Base-by-base conservation (phyloP, 2,329 filamentous ascomycete genomes). In the Hymenoscyphus fructigenus region DNA sequence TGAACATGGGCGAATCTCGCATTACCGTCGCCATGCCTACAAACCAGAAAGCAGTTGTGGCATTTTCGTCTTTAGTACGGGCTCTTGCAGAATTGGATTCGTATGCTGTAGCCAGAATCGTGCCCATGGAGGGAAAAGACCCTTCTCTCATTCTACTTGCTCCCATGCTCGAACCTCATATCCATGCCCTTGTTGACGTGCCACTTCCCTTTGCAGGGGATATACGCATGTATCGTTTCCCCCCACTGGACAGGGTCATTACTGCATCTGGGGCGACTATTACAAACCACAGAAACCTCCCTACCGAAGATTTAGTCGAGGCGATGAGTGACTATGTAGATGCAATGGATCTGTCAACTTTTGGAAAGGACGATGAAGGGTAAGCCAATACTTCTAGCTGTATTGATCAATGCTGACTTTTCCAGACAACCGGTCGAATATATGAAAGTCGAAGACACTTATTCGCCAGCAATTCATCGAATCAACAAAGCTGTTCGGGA, bases 161-260 rank as follows among this genome's bases (percentile, higher is more conserved):
- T 5, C 95, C 95, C 2, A 85, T 87, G 23, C 88, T 97, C 65
- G 91, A 96, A 67, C 81, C 84, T 2, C 88, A 91, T 29, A 87
- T 91, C 69, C 93, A 97, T 76, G 94, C 91, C 71, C 82, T 99
- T 1, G 88, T 97, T 68, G 95, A 99, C 74, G 85, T 96, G 0
- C 92, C 95, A 41, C 82, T 98, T 5, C 95, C 95, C 0, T 99
- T 97, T 73, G 89, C 92, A 2, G 95, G 99, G 79, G 95, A 99
- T 74, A 83, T 97, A 58, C 87, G 95, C 41, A 84, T 84, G n/a
- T 98, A 97, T 76, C 90, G 88, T 65, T 99, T 99, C 70, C 93
- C 95, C 5, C 92, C 94, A 0, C 80, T 99, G 12, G 93, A 97
- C 75, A 90, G 87, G 67, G 90, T 98, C 32, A 80, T 97, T 66